phyloP scores from a whole-genome alignment of 2,329 filamentous ascomycete species.

The Diplocarpon mali region DNA sequence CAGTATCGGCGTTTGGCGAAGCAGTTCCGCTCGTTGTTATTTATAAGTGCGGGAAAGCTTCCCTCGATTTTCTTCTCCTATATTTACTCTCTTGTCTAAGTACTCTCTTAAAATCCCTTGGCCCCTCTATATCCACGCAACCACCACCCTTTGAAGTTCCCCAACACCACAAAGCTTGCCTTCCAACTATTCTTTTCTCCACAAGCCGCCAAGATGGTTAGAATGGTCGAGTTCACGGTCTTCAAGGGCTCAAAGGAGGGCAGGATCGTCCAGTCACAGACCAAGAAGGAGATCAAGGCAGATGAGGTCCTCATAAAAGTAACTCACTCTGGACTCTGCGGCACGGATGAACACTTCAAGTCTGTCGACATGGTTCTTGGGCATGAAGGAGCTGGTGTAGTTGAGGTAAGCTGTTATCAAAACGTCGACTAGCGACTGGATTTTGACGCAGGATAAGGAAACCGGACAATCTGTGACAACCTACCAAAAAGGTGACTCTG shows the following conservation, averaged over 20 bases:
- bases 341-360: conserved; percentile 39
- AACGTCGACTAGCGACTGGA: not conserved
- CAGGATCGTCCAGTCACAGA: conserved; percentile 39
- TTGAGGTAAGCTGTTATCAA: conserved; percentile 24
- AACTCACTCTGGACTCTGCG: conserved; percentile 57
- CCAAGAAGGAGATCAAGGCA: conserved; percentile 33
- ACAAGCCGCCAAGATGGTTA: conserved; percentile 4
- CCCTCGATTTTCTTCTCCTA: not conserved
- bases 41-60: not conserved
- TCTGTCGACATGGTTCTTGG: conserved; percentile 33
- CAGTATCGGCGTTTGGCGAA: too few relatives aligned
- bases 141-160: not conserved
- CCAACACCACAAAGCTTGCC: not conserved
- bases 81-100: not conserved
- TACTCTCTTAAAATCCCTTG: not conserved
- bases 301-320: conserved; percentile 52
- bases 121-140: too few relatives aligned
- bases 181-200: not conserved
- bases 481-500: conserved; percentile 34
- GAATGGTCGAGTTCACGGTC: conserved; percentile 40
- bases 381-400: conserved; percentile 39
- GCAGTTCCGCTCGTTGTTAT: too few relatives aligned
- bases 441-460: conserved; percentile 14
- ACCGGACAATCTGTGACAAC: conserved; percentile 32
- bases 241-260: conserved; percentile 52